Percentiles rank a stretch among this genome's conserved stretches.
These are phyloP conservation scores for Bathelium albidoporum DNA, from an alignment of 495 filamentous ascomycete species.

Conservation along the genomic window DNA sequence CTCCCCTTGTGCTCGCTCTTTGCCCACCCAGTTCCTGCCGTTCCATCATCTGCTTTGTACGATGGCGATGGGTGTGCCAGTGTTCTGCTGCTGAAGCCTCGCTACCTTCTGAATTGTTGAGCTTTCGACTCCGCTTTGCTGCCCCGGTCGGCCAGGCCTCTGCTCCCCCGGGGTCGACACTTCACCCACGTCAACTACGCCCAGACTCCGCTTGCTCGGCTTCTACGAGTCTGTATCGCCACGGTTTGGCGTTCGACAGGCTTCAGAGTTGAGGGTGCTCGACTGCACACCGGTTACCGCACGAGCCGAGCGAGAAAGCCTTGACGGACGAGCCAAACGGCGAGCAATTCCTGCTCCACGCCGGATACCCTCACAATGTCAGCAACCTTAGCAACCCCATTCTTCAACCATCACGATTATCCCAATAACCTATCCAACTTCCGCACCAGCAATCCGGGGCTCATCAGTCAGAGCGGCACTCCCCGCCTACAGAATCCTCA, in stretches of 20 bases:
- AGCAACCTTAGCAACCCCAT: not conserved
- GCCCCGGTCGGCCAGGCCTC: not conserved
- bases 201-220: not conserved
- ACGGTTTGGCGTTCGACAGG: not conserved
- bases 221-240: not conserved
- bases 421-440: constrained; percentile 4
- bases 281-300: not conserved
- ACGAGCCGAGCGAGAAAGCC: constrained; percentile 1
- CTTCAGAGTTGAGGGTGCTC: not conserved
- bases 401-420: constrained; percentile 4
- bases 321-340: not conserved
- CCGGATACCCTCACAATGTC: not conserved
- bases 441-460: not conserved
- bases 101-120: not conserved
- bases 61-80: not conserved
- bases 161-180: not conserved
- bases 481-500: constrained; percentile 19
- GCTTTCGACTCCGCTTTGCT: not conserved
- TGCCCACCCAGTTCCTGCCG: not conserved
- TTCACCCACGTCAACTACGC: not conserved
- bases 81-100: not conserved
- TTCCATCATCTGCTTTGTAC: constrained; percentile 1
- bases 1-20: not conserved
- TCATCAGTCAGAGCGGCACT: constrained; percentile 7
- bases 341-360: not conserved